Evolutionary conservation across 345 rosid species (phyloP).

Genomic region (Pugionium dolabratum): DNA sequence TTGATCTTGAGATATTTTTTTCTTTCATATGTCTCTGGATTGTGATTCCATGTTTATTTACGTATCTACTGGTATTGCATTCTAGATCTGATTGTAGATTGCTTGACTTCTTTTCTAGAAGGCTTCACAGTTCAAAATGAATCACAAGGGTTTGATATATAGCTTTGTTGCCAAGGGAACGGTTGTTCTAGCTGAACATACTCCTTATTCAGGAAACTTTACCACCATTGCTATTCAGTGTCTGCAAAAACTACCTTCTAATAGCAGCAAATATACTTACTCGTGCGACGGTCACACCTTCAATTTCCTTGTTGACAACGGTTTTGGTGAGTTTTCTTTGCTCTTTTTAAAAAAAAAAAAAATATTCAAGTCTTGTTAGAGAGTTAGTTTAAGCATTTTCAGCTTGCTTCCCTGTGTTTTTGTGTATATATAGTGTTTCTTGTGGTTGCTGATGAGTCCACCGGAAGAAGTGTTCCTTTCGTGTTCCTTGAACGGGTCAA

Average conservation of each 20-base stretch:
- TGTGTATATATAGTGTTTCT: slow-evolving; percentile 69
- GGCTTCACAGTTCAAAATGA: slow-evolving; percentile 51
- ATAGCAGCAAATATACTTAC: slow-evolving; percentile 91
- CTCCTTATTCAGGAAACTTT: slow-evolving; percentile 87
- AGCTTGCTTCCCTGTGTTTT: slow-evolving; percentile 4
- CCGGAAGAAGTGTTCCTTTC: slow-evolving; percentile 81
- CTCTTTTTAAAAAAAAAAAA: not conserved
- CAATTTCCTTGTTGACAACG: slow-evolving; percentile 33
- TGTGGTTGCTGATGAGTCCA: slow-evolving; percentile 90
- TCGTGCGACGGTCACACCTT: slow-evolving; percentile 94
- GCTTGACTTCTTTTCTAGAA: slow-evolving; percentile 37
- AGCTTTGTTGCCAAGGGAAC: slow-evolving; percentile 96
- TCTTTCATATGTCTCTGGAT: not conserved
- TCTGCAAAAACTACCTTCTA: slow-evolving; percentile 86
- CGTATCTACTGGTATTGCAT: slow-evolving; percentile 6
- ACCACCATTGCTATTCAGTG: slow-evolving; percentile 98
- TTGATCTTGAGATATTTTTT: slow-evolving; percentile 6
- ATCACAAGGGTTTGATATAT: slow-evolving; percentile 86
- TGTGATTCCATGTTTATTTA: not conserved
- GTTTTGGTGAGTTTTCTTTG: slow-evolving; percentile 57
- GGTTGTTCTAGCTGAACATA: slow-evolving; percentile 91
- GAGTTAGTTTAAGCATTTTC: not conserved
- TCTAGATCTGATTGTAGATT: slow-evolving; percentile 33
- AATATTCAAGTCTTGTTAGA: not conserved
- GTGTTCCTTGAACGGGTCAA: slow-evolving; percentile 90